Percentiles rank a stretch among this genome's conserved stretches.
Conservation (phyloP, 2,329 filamentous ascomycete genomes). For the Colletotrichum sidae region DNA sequence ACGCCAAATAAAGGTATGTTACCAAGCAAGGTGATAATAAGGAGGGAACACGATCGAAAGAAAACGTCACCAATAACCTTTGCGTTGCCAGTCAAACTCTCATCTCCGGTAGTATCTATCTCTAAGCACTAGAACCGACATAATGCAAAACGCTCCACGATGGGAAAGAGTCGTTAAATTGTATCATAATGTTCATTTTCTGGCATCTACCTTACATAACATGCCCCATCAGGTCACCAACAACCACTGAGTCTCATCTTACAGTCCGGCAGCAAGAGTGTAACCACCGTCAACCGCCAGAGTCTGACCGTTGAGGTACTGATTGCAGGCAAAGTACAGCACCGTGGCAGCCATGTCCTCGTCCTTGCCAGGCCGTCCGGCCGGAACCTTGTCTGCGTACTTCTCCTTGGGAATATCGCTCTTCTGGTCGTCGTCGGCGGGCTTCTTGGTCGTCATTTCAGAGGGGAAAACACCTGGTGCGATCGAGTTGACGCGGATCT, state of each 20-base stretch:
- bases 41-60: too few relatives aligned
- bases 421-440: slow-evolving; percentile 63
- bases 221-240: too few relatives aligned
- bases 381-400: slow-evolving; percentile 71
- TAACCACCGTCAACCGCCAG: slow-evolving; percentile 59
- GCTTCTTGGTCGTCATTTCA: slow-evolving; percentile 73
- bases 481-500: slow-evolving; percentile 77
- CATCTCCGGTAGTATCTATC: too few relatives aligned
- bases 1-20: too few relatives aligned
- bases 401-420: slow-evolving; percentile 67
- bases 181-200: too few relatives aligned
- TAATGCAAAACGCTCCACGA: too few relatives aligned
- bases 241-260: not conserved
- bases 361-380: slow-evolving; percentile 74
- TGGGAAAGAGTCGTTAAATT: too few relatives aligned
- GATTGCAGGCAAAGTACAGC: slow-evolving; percentile 62
- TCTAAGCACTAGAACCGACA: too few relatives aligned
- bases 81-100: too few relatives aligned
- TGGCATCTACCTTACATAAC: too few relatives aligned
- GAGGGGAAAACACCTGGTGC: slow-evolving; percentile 78
- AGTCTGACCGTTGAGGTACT: slow-evolving; percentile 58
- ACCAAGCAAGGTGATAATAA: too few relatives aligned
- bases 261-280: slow-evolving; percentile 52
- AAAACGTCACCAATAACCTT: too few relatives aligned
- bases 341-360: slow-evolving; percentile 78